A percentile compares a stretch with the other conserved stretches of the same genome.
These are phyloP conservation scores for Neofusicoccum laricinum DNA, from an alignment of 2,329 filamentous ascomycete genomes.

Conservation along the genomic window DNA sequence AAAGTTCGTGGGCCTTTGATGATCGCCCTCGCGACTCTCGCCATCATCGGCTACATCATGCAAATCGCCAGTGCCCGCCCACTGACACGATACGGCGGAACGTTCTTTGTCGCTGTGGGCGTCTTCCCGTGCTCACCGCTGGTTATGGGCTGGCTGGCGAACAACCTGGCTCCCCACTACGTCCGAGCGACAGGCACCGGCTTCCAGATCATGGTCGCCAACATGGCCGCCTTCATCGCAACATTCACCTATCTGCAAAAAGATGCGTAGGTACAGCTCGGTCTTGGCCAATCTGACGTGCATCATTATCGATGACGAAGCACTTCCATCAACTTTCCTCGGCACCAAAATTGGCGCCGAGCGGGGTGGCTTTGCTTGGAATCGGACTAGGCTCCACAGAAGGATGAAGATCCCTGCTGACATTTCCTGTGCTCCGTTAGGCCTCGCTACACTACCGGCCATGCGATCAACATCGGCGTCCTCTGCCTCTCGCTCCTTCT, in stretches of 20 bases:
- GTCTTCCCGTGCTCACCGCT: conserved; percentile 39
- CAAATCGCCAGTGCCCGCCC: conserved; percentile 43
- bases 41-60: conserved; percentile 52
- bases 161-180: conserved; percentile 52
- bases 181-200: conserved; percentile 54
- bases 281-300: neutral
- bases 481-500: conserved; percentile 22
- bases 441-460: conserved; percentile 21
- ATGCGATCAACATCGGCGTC: conserved; percentile 16
- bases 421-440: conserved; percentile 7
- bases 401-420: conserved; percentile 5
- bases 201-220: conserved; percentile 47
- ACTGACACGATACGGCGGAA: conserved; percentile 37
- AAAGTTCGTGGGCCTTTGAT: conserved; percentile 46
- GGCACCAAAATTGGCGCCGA: neutral
- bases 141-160: conserved; percentile 44
- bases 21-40: conserved; percentile 47
- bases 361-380: neutral
- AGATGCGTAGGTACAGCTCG: conserved; percentile 34
- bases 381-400: neutral
- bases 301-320: neutral
- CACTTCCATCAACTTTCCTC: neutral
- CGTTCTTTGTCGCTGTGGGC: conserved; percentile 41
- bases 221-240: conserved; percentile 50
- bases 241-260: conserved; percentile 49